Base-by-base conservation (phyloP, 768 basidiomycete genomes). In the Naganishia friedmannii region DNA sequence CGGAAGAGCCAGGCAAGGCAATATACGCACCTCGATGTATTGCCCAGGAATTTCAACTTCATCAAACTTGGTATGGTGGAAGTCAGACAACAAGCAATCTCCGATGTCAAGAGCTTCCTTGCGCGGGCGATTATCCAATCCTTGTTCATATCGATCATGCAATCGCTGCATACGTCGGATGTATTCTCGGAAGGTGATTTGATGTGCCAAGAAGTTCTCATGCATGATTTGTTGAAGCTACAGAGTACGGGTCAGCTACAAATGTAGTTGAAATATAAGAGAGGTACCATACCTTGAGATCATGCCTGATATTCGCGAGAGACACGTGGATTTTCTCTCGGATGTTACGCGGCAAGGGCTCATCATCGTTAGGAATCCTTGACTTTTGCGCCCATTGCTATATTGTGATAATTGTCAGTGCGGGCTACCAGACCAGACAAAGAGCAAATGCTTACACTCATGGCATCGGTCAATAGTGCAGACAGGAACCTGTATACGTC, bases 1-100 rank as follows among this genome's bases (percentile, higher is more conserved):
- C 31, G 12, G 53, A 26, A 73, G 46, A 69, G 70, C 67, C 65
- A 65, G 32, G 67, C 55, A 46, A 17, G 67, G 91, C 93, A 86
- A 26, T 3, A 26, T 8, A 63, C 60, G 4, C 1, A 63, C 60
- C 60, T 97, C 92, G 0, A 93, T 90, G 79, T 99, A 99, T 80
- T 99, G 96, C 8, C 96, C 96, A n/a, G 94, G 94, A 60, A 99
- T 87, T 77, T 99, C 94, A 46, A 99, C 91, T 73, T 99, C 95
- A 73, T 98, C 96, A 60, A 95, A 93, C 79, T 93, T 96, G 77
- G 88, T 89, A 80, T 97, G 93, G 74, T 98, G 95, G 84, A 98
- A 99, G 81, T 98, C 96, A 8, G 92, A 90, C 75, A 99, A 84
- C 82, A 93, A 96, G 81, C 94, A 93, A 73, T 92, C 93, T 53